Base-by-base conservation (phyloP, 805 yeast species). In the Lachancea kluyveri region DNA sequence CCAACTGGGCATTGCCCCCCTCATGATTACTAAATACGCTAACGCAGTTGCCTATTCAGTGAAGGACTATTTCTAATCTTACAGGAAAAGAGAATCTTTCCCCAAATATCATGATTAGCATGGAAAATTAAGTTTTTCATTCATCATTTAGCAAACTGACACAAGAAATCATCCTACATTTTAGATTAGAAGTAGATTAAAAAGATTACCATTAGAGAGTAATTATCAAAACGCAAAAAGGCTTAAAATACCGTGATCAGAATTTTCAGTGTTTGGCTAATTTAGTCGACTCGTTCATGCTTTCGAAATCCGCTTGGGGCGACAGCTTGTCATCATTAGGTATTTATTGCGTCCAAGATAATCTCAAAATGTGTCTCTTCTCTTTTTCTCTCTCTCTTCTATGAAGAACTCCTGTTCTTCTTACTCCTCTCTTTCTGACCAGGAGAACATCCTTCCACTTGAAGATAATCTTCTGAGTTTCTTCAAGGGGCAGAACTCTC, bases 211-310 rank as follows among this genome's bases (percentile, higher is more conserved):
- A 27, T 13, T n/a, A 11, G 10, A 13, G 11, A 18, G 9, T 17
- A 11, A n/a, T 6, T 8, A 16, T 26, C 9, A n/a, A n/a, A n/a
- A n/a, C n/a, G n/a, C n/a, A n/a, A n/a, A n/a, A n/a, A n/a, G n/a
- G n/a, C n/a, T n/a, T n/a, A 14, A 30, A 21, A 35, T 20, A 25
- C 36, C 39, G 33, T 37, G 43, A 44, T 54, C 61, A 56, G 62
- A 55, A 54, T 52, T 56, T 54, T 56, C 61, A 56, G 61, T 57
- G 62, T 57, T 56, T 56, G 61, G 61, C 60, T 54, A 44, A 40
- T 35, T 38, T 37, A 39, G 47, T 42, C 41, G 54, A 50, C 32
- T 48, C 48, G 41, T 33, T 46, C 42, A 41, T 46, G 22, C 23
- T 28, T 39, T 40, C 39, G 45, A 43, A 43, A 36, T 56, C 62